Percentiles rank a stretch among this genome's conserved stretches.
Conservation (phyloP, 106 monocot species). For the Dioscorea zingiberensis region DNA sequence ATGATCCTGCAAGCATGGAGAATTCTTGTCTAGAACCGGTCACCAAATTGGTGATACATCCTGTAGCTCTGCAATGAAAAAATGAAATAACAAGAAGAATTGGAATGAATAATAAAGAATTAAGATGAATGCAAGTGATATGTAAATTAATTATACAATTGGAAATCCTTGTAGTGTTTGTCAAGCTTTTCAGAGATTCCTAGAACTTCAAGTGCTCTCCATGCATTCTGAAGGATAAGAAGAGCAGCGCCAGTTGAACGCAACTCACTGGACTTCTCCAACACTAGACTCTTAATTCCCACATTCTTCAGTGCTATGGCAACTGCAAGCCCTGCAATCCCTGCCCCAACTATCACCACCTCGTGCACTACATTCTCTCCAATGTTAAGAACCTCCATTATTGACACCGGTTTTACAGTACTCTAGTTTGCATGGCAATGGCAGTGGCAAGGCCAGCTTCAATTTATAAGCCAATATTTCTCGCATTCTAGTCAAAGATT, state of each 20-base stretch:
- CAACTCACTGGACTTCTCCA: neutral
- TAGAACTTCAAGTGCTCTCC: neutral
- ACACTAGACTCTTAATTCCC: neutral
- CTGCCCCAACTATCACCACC: constrained; percentile 52
- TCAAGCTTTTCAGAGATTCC: constrained; percentile 23
- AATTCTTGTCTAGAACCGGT: neutral
- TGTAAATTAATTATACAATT: constrained; percentile 1
- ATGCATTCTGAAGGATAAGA: neutral
- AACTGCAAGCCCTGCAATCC: constrained; percentile 43
- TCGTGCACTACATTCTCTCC: constrained; percentile 9
- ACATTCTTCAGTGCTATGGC: constrained; percentile 25
- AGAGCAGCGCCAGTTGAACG: neutral
- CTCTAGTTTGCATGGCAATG: too few relatives aligned
- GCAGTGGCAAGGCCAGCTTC: too few relatives aligned
- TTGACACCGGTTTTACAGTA: neutral
- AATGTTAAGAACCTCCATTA: neutral
- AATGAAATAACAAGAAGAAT: neutral
- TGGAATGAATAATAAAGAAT: too few relatives aligned
- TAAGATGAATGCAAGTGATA: too few relatives aligned
- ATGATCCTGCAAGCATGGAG: neutral
- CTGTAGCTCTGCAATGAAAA: neutral
- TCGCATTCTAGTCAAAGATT: too few relatives aligned
- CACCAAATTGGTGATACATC: neutral
- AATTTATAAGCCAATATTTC: too few relatives aligned
- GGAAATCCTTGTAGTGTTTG: constrained; percentile 4